Evolutionary conservation across 1,139 yeast genomes (phyloP).

Genomic region (Taphrina flavorubra): DNA sequence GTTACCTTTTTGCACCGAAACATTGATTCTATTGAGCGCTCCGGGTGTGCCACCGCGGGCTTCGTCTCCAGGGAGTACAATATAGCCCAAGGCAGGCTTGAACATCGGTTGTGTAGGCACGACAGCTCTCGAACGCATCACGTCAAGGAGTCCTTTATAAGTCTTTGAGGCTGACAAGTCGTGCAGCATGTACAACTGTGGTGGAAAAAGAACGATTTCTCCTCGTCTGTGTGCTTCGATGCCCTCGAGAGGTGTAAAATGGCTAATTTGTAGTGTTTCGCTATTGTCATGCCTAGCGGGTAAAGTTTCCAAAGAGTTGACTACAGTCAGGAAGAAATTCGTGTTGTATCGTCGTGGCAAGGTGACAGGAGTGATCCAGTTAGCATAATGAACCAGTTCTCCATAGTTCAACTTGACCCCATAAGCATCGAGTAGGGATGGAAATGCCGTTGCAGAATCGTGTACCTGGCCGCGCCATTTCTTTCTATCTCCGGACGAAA

Average conservation of each 20-base stretch:
- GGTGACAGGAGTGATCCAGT: conserved; percentile 36
- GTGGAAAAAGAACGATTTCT: conserved; percentile 29
- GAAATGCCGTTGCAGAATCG: conserved; percentile 14
- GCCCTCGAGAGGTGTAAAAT: conserved; percentile 31
- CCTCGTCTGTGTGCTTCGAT: conserved; percentile 24
- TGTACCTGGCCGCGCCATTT: conserved; percentile 26
- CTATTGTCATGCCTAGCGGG: conserved; percentile 37
- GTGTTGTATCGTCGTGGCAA: conserved; percentile 31
- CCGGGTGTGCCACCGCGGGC: conserved; percentile 23
- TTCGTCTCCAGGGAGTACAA: conserved; percentile 35
- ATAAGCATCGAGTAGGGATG: conserved; percentile 10
- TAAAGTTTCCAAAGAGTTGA: conserved; percentile 21
- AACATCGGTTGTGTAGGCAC: conserved; percentile 18
- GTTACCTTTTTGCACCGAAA: conserved; percentile 7
- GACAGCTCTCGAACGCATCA: conserved; percentile 24
- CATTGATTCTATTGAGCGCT: conserved; percentile 17
- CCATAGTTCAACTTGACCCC: background rate
- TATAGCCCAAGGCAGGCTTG: conserved; percentile 18
- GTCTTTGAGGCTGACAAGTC: conserved; percentile 31
- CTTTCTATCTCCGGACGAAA: conserved; percentile 20
- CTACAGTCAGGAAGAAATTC: conserved; percentile 32
- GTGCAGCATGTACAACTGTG: conserved; percentile 35
- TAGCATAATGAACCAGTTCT: conserved; percentile 29
- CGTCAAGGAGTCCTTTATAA: conserved; percentile 3
- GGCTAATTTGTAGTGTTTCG: conserved; percentile 30